A percentile compares a stretch with the other conserved stretches of the same genome.
Conservation (phyloP, 805 yeast species). For the Yamadazyma endophytica region DNA sequence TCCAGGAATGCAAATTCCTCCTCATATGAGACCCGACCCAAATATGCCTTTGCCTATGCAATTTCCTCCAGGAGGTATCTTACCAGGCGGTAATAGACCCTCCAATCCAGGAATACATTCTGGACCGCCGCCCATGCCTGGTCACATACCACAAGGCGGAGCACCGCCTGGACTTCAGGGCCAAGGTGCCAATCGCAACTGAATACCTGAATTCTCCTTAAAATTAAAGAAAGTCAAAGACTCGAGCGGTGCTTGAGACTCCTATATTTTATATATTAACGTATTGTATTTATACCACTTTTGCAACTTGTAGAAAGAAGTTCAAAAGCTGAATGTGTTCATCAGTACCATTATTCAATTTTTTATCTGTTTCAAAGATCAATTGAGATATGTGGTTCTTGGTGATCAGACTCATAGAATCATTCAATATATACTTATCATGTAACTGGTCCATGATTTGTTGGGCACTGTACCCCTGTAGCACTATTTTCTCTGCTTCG, state of each 20-base stretch:
- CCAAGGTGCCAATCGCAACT: neutral
- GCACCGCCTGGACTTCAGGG: slow-evolving; percentile 1
- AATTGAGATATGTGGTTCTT: slow-evolving; percentile 64
- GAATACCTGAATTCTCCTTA: neutral
- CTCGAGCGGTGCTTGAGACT: neutral
- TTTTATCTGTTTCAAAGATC: slow-evolving; percentile 71
- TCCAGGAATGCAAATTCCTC: slow-evolving; percentile 9
- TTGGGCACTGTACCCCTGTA: slow-evolving; percentile 77
- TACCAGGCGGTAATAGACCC: slow-evolving; percentile 17
- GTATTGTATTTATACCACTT: slow-evolving; percentile 9
- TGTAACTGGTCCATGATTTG: slow-evolving; percentile 71
- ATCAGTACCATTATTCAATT: slow-evolving; percentile 79
- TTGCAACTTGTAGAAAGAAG: slow-evolving; percentile 37
- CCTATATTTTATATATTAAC: neutral
- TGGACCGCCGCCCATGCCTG: slow-evolving; percentile 21
- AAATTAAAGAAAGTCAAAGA: neutral
- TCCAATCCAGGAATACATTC: slow-evolving; percentile 34
- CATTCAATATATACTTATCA: slow-evolving; percentile 57
- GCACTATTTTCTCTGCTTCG: slow-evolving; percentile 45
- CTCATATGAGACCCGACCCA: slow-evolving; percentile 7
- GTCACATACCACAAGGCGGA: slow-evolving; percentile 7
- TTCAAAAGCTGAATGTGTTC: slow-evolving; percentile 81
- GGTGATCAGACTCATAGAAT: slow-evolving; percentile 42
- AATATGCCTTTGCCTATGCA: no score
- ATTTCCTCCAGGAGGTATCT: slow-evolving; percentile 20